phyloP scores from a whole-genome alignment of 169 alveolate species.

The Plasmodium reichenowi region DNA sequence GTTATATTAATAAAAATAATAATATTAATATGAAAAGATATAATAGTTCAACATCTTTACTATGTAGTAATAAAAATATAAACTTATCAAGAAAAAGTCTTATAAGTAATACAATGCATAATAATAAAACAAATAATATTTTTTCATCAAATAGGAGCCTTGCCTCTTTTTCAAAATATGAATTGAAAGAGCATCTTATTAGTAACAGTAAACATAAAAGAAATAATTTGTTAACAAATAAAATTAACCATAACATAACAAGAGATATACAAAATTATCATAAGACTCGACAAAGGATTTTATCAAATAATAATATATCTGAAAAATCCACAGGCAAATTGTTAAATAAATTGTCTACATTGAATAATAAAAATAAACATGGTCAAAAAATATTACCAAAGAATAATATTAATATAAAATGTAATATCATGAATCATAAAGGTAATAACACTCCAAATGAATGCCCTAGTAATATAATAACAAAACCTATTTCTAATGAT shows the following conservation, averaged over 20 bases:
- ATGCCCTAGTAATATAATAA: neutral
- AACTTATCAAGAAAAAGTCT: no score
- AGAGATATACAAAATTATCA: slow-evolving; percentile 45
- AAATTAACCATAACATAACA: slow-evolving; percentile 39
- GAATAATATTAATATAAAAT: no score
- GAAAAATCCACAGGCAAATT: neutral
- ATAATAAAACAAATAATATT: neutral
- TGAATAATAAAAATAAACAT: neutral
- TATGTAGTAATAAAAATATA: neutral
- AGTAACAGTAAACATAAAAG: slow-evolving; percentile 31
- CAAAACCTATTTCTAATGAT: neutral
- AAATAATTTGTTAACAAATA: slow-evolving; percentile 20
- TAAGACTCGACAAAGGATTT: slow-evolving; percentile 29
- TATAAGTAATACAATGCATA: neutral
- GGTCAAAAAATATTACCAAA: neutral
- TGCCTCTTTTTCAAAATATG: slow-evolving; percentile 47
- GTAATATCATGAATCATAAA: neutral
- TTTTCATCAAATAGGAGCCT: slow-evolving; percentile 44
- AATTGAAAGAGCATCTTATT: slow-evolving; percentile 34
- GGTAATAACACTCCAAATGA: neutral
- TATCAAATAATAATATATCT: neutral
- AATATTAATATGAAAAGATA: neutral
- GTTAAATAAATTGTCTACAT: neutral
- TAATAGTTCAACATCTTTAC: neutral
- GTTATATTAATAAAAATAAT: neutral